These are phyloP conservation scores for Sonneratia alba DNA, from an alignment of 345 rosid species.

Conservation along the genomic window DNA sequence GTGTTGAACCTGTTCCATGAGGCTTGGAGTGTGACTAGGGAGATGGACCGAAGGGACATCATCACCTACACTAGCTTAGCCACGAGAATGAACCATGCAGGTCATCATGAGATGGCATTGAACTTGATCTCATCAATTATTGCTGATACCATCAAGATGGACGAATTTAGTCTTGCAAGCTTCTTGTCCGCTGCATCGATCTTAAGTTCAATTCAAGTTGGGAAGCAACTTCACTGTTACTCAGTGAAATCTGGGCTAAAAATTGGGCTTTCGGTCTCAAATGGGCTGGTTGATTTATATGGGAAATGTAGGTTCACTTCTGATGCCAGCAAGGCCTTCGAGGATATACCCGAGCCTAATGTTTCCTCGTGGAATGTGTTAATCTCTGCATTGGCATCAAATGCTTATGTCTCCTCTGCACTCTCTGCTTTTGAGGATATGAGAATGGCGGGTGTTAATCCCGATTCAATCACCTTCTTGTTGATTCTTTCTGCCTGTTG, in stretches of 20 bases:
- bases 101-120: constrained; percentile 34
- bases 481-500: constrained; percentile 45
- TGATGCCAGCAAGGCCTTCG: constrained; percentile 35
- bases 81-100: constrained; percentile 48
- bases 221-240: constrained; percentile 56
- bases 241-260: constrained; percentile 47
- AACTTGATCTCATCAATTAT: constrained; percentile 30
- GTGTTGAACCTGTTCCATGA: constrained; percentile 30
- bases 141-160: constrained; percentile 36
- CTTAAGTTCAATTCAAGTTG: constrained; percentile 34
- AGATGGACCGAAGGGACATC: constrained; percentile 39
- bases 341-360: constrained; percentile 42
- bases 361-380: constrained; percentile 60
- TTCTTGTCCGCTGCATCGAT: constrained; percentile 54
- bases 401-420: constrained; percentile 37
- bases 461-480: constrained; percentile 46
- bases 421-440: constrained; percentile 60
- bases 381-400: constrained; percentile 49
- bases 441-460: constrained; percentile 45
- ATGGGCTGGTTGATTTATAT: constrained; percentile 45
- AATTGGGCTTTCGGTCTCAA: constrained; percentile 31
- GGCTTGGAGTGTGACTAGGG: constrained; percentile 32
- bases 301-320: constrained; percentile 37
- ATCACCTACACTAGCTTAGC: constrained; percentile 60
- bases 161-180: constrained; percentile 46